Evolutionary conservation across 2,329 filamentous ascomycete genomes (phyloP), one percentile per base, ranked within the genome.

Genomic region (Dichotomopilus funicola): DNA sequence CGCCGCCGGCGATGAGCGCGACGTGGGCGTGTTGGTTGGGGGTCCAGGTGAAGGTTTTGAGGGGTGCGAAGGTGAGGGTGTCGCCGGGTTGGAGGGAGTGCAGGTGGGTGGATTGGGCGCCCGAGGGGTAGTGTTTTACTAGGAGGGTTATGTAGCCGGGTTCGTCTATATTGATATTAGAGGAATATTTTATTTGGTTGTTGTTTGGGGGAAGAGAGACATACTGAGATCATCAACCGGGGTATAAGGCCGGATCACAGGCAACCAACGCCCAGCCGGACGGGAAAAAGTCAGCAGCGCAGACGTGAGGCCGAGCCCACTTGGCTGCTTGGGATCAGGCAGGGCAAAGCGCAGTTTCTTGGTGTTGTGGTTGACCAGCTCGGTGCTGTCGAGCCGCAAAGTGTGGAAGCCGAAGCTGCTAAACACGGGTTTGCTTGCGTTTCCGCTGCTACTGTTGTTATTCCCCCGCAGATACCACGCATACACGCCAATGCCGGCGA

Each of bases 1-100:
- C 85, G 10, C 87, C 86, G 45, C 87, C 86, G 0, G 86, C 86
- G 44, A 89, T 79, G 41, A 88, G 74, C 2, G 81, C 78, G n/a
- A 89, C 68, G 59, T 80, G 75, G 3, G 64, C 65, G 64, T 68
- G 73, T 66, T 71, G 70, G 59, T 77, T 79, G 34, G 78, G 71
- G 27, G 72, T 76, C 78, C 80, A 87, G 37, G 69, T 63, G 66
- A 79, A 79, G 33, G 76, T 79, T 13, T 73, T 74, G 4, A 88
- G 69, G 4, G 79, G 73, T 5, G 78, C 73, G 62, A 88, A 82
- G 43, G 76, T 76, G 10, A 89, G 72, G 2, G 71, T 75, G 59
- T 87, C 78, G 35, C 85, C 86, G 0, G 85, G 85, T 12, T 71
- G 63, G 5, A 89, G 73, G 3, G 78, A 80, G 72, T 89, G 86